Conservation (phyloP, 306 rosid species). For the Castanea mollissima region DNA sequence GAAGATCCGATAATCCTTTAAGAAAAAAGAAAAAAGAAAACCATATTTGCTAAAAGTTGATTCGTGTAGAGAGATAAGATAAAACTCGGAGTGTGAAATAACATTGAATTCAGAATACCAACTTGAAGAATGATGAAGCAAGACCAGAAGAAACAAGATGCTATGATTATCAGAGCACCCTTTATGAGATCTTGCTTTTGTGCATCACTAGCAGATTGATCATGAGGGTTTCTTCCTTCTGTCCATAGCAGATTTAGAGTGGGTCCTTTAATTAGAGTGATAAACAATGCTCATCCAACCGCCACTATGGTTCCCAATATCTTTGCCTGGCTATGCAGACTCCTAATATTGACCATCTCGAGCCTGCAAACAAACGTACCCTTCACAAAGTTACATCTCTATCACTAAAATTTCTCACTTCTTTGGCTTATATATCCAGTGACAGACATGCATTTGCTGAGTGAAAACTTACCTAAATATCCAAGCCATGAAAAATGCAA, state of each 20-base stretch:
- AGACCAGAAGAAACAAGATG: slow-evolving; percentile 50
- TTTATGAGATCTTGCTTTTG: slow-evolving; percentile 31
- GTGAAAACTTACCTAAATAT: slow-evolving; percentile 11
- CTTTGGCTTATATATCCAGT: too few relatives aligned
- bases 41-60: too few relatives aligned
- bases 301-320: slow-evolving; percentile 39
- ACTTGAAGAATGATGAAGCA: slow-evolving; percentile 48
- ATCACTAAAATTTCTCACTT: too few relatives aligned
- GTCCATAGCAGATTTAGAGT: slow-evolving; percentile 37
- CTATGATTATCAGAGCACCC: slow-evolving; percentile 45
- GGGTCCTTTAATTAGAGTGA: slow-evolving; percentile 41
- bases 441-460: background rate
- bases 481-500: slow-evolving; percentile 60
- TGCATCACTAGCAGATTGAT: slow-evolving; percentile 11
- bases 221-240: slow-evolving; percentile 5
- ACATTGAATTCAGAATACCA: background rate
- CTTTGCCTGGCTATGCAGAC: slow-evolving; percentile 39
- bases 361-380: slow-evolving; percentile 33
- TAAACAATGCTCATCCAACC: slow-evolving; percentile 50
- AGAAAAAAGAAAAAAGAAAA: too few relatives aligned
- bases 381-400: background rate
- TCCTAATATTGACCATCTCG: slow-evolving; percentile 42
- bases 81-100: background rate
- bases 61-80: background rate
- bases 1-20: too few relatives aligned